phyloP scores from a whole-genome alignment of 2,329 filamentous ascomycete genomes.

The Cladosporium phlei region DNA sequence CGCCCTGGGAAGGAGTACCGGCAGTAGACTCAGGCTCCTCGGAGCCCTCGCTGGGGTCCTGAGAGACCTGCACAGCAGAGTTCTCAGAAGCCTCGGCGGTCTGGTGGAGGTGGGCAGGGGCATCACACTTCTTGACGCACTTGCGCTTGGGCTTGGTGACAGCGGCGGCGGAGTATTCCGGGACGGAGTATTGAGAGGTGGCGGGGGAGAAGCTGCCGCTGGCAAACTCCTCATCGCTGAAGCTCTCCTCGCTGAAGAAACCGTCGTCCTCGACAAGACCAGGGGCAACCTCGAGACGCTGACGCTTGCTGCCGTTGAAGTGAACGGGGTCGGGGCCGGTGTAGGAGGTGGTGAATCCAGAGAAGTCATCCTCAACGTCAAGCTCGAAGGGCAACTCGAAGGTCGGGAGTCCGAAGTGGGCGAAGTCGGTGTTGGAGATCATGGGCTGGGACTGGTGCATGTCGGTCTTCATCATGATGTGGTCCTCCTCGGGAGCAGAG shows the following conservation, averaged over 20 bases:
- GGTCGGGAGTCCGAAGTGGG: constrained; percentile 57
- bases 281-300: constrained; percentile 64
- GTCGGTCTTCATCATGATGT: constrained; percentile 40
- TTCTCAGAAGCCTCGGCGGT: constrained; percentile 41
- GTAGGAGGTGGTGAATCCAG: constrained; percentile 68
- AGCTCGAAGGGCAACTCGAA: constrained; percentile 87
- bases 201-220: constrained; percentile 61
- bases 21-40: constrained; percentile 27
- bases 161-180: constrained; percentile 26
- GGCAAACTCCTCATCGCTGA: constrained; percentile 65
- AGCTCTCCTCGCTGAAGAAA: constrained; percentile 70
- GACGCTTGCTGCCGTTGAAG: constrained; percentile 62
- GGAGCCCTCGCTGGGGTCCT: constrained; percentile 36
- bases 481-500: constrained; percentile 53
- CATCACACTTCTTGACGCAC: constrained; percentile 33
- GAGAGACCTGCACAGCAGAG: constrained; percentile 32
- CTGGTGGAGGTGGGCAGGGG: constrained; percentile 43
- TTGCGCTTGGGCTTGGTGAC: constrained; percentile 27
- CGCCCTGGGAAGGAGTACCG: constrained; percentile 24
- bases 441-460: constrained; percentile 25
- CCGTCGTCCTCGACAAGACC: constrained; percentile 64
- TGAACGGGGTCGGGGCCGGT: constrained; percentile 55
- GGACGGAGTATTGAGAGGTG: constrained; percentile 45
- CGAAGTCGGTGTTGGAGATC: constrained; percentile 42
- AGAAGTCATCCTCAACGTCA: constrained; percentile 86